A percentile compares a stretch with the other conserved stretches of the same genome.
Conservation (phyloP, 163 green algal genomes). For the Coccomyxa subellipsoidea region DNA sequence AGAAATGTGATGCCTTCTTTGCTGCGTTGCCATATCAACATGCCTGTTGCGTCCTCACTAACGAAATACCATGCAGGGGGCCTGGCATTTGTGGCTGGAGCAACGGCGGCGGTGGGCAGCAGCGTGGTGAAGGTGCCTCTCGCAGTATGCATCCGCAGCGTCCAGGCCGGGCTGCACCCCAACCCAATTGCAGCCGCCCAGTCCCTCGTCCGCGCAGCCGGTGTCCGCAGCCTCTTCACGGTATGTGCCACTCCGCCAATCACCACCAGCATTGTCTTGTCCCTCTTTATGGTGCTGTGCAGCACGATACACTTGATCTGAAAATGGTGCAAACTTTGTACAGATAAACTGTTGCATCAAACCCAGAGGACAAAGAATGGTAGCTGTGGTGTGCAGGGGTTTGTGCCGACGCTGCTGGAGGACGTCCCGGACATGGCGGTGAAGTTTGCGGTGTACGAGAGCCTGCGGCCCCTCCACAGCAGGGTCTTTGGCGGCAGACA, state of each 20-base stretch:
- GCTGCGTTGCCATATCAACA: neutral
- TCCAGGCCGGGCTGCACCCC: neutral
- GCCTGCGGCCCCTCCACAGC: slow-evolving; percentile 45
- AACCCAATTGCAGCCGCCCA: neutral
- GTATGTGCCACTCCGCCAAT: neutral
- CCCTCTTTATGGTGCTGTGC: neutral
- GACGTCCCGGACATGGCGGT: slow-evolving; percentile 97
- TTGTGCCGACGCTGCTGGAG: slow-evolving; percentile 90
- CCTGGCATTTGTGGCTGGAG: slow-evolving; percentile 80
- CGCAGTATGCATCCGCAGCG: slow-evolving; percentile 84
- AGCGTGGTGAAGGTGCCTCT: slow-evolving; percentile 94
- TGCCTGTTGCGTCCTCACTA: too few species aligned
- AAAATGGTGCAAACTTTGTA: too few species aligned
- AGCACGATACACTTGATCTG: too few species aligned
- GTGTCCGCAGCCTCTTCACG: slow-evolving; percentile 2
- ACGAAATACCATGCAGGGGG: slow-evolving; percentile 28
- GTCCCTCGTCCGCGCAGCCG: neutral
- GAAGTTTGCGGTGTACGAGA: slow-evolving; percentile 97
- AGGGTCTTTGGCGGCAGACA: neutral
- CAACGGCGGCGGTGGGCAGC: slow-evolving; percentile 74
- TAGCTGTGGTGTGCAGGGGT: slow-evolving; percentile 91
- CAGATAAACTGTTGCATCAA: too few species aligned
- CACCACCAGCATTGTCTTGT: neutral
- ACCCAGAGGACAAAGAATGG: slow-evolving; percentile 11
- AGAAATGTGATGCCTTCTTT: neutral